Base-by-base conservation (phyloP, 306 rosid genomes). In the Prunus campanulata region DNA sequence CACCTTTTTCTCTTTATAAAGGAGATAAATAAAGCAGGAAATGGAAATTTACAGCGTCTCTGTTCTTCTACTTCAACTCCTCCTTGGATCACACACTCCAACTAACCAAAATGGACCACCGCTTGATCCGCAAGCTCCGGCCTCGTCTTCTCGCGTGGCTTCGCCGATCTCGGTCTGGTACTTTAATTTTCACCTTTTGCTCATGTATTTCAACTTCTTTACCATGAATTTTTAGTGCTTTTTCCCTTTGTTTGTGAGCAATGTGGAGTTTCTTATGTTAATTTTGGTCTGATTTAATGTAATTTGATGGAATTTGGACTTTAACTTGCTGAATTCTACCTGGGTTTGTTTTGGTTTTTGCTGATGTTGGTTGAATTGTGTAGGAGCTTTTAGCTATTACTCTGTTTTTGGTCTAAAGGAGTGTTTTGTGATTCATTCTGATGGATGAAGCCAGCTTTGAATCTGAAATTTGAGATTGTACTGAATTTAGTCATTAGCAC, bases 141-240 rank as follows among this genome's bases (percentile, higher is more conserved):
- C 90, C 84, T 74, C 87, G 59, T 52, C 91, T 93, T 60, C 96
- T 90, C 69, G 74, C 85, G 0, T 93, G 97, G 91, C 86, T 90
- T 78, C 91, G 54, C 88, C 87, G 97, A 90, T 90, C 97, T 82
- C 94, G 96, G n/a, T 84, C 89, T 29, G 90, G 98, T 93, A 74
- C 66, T 63, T 25, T 70, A 8, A 8, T 5, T 54, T 63, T 59
- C 6, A 3, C 30, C 68, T 20, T 48, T 3, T 14, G 20, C 18
- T 51, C 25, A 12, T 57, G 52, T 49, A 32, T 14, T 60, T 25
- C 6, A 2, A 24, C 13, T 27, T 60, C 32, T 30, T 66, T 50
- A 8, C 6, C 9, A 20, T 55, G 25, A 7, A 8, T 10, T 56
- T 29, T 29, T 29, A 6, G 16, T 29, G 29, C 9, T 63, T 24